Base-by-base conservation (phyloP, 495 filamentous ascomycete genomes). In the Cercophora newfieldiana region DNA sequence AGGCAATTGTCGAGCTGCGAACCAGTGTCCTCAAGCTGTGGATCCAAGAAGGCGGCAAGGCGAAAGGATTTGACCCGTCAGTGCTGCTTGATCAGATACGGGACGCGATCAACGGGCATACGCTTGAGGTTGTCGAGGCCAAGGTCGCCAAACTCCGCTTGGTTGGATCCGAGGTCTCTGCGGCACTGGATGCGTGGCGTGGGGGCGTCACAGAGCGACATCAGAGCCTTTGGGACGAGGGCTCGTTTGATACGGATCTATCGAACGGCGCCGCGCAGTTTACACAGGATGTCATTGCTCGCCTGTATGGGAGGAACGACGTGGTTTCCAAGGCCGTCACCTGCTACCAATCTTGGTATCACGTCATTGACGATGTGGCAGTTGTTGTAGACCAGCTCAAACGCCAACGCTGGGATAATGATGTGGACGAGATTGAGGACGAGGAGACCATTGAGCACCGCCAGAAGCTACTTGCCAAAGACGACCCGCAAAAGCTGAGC, bases 371-470 rank as follows among this genome's bases (percentile, higher is more conserved):
- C 57, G 83, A 84, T 53, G 81, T 89, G 2, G 82, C 81, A 12
- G 76, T 79, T 16, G 81, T 88, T 14, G 86, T 96, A 29, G 85
- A 89, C 28, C 84, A 86, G 22, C 80, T 97, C 50, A 86, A 82
- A 63, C 83, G 85, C 12, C 83, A 86, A 30, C 85, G 85, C 61
- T 96, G 93, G 90, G 87, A 90, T 24, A 90, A 94, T 63, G 86
- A 92, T 31, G 77, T 92, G 16, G 89, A 95, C 30, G 88, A 89
- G 57, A 83, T 87, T 18, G 89, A 91, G 44, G 91, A 94, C 48
- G 89, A 93, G 50, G 86, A 89, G 37, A 86, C 89, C 1, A 83
- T 89, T 33, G 88, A 94, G 64, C 83, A 85, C 24, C 79, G 88
- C 37, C 84, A 90, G 29, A 79, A 80, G 3, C 76, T 87, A 14